Conservation (phyloP, 495 filamentous ascomycete species). For the Rostrohypoxylon terebratum region DNA sequence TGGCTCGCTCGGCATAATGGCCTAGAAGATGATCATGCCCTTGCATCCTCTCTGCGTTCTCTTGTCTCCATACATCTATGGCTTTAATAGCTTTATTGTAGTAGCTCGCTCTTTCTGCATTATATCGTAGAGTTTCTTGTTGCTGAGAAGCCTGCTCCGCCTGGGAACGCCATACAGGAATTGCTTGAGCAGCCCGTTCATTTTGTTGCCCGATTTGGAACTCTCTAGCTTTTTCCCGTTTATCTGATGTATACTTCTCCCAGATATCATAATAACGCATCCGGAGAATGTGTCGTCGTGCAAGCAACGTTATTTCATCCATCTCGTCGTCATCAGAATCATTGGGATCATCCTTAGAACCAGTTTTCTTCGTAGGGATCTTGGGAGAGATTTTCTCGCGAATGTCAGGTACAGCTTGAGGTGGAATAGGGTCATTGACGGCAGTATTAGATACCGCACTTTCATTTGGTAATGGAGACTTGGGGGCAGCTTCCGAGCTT, state of each 20-base stretch:
- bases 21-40: slow-evolving; percentile 33
- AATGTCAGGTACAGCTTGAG: background rate
- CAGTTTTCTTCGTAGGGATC: background rate
- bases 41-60: slow-evolving; percentile 18
- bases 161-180: slow-evolving; percentile 45
- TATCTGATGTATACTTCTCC: slow-evolving; percentile 77
- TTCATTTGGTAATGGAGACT: background rate
- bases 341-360: slow-evolving; percentile 4
- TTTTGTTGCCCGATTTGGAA: slow-evolving; percentile 64
- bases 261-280: slow-evolving; percentile 82
- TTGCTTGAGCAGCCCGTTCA: slow-evolving; percentile 22
- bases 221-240: slow-evolving; percentile 73
- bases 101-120: slow-evolving; percentile 31
- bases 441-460: background rate
- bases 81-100: slow-evolving; percentile 34
- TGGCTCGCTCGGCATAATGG: slow-evolving; percentile 42
- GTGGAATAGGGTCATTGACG: background rate
- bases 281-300: slow-evolving; percentile 74
- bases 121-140: slow-evolving; percentile 27
- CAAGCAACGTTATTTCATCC: slow-evolving; percentile 66
- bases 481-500: background rate
- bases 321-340: slow-evolving; percentile 32
- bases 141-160: slow-evolving; percentile 27
- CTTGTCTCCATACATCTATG: slow-evolving; percentile 42
- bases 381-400: background rate